Base-by-base conservation (phyloP, 192 early-diverging fungal genomes). In the Geosiphon pyriformis region DNA sequence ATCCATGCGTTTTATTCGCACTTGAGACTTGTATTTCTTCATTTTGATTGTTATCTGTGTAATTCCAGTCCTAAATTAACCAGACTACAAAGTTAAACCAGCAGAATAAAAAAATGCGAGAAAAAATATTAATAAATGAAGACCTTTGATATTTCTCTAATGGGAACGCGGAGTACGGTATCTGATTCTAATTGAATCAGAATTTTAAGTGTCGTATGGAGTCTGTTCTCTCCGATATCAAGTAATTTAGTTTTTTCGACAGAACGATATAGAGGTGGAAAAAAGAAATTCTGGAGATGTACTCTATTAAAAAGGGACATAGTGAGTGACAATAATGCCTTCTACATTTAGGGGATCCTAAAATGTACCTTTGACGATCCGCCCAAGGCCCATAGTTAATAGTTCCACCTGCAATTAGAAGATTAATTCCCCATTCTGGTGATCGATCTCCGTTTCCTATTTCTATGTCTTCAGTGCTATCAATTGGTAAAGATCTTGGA, bases 371-470 rank as follows among this genome's bases (percentile, higher is more conserved):
- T 59, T 92, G 91, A 25, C 87, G 78, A 71, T 90, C 87, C 12
- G 88, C 80, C 91, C 91, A 92, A 17, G 91, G 91, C 1, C 91
- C 91, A 61, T 92, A 92, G 42, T 86, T 79, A 0, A 91, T 58
- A 4, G 79, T 74, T 4, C 76, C 87, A 68, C 86, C 80, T 30
- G 71, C 61, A 37, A 86, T 65, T 31, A 72, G 71, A 22, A 92
- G n/a, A 2, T 86, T 82, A 3, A 87, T 62, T 3, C 84, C 84
- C 88, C 88, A 92, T 70, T 89, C 85, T 26, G 90, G 88, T 6
- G 80, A 72, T 4, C 77, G 71, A n/a, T 82, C 83, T 11, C 85
- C 75, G 56, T 84, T 83, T n/a, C 75, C 79, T 29, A 69, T 73
- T 48, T 76, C 71, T 18, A 56, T 53, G 22, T 63, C 62, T 11